Evolutionary conservation across 2,329 filamentous ascomycete species (phyloP), one percentile per base, ranked within the genome.

Genomic region (Aspergillus spinulosporus): DNA sequence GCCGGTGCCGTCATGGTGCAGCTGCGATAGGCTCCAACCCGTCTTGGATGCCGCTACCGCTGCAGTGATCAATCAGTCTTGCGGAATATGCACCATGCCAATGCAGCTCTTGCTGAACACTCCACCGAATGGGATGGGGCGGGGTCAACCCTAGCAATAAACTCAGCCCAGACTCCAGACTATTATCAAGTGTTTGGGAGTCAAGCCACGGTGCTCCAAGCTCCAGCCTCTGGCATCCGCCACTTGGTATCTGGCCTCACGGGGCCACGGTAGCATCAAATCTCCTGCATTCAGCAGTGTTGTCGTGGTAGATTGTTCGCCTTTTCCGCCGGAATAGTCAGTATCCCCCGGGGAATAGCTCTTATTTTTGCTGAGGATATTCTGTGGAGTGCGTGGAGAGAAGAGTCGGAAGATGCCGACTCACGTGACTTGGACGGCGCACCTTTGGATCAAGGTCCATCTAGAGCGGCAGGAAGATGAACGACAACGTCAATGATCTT

Each of bases 1-100:
- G 31, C 21, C 6, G 11, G 51, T 44, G 44, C 44, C 31, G 44
- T 52, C 48, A 52, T 57, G 29, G 43, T 31, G 54, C 39, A 44
- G 49, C 9, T 39, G 42, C 43, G 26, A 26, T 21, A 14, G 15
- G 6, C 26, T 28, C 26, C 11, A 5, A 28, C 7, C 12, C 12
- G 6, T 31, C 7, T 45, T 29, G 11, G 15, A 12, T 11, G 26
- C 11, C 5, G 28, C 28, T 45, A 28, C 12, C 26, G 26, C 26
- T 45, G 43, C 11, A 45, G 12, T 39, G 49, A 37, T 40, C 31
- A 52, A 29, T 37, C 15, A 21, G 21, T 21, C 21, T 21, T 21
- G 21, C 21, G 21, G 21, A 21, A 21, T 45, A 37, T 52, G 49
- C 34, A 12, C 34, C 7, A 12, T 37, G 34, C 11, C n/a, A 12